Evolutionary conservation across 805 yeast species (phyloP).

Genomic region (Metschnikowia cubensis): DNA sequence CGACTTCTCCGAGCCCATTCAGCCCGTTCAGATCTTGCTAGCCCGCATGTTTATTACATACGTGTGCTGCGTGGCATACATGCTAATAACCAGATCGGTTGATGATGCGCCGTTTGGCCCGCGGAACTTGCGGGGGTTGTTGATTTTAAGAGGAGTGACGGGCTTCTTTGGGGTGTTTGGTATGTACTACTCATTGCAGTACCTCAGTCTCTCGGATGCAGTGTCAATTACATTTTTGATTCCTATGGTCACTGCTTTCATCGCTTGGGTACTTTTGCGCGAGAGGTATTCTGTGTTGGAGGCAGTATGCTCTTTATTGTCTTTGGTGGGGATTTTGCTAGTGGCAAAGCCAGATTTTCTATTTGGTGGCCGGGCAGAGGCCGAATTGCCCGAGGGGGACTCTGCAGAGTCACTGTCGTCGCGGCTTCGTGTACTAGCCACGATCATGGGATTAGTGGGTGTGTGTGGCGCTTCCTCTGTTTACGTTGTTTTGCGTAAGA

Average conservation of each 20-base stretch:
- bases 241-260: constrained; percentile 71
- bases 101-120: constrained; percentile 72
- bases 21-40: constrained; percentile 75
- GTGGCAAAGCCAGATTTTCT: constrained; percentile 79
- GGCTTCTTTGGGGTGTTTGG: constrained; percentile 80
- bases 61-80: constrained; percentile 51
- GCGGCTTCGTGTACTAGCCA: constrained; percentile 55
- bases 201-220: constrained; percentile 75
- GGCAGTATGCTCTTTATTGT: constrained; percentile 61
- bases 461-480: constrained; percentile 68
- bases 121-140: constrained; percentile 46
- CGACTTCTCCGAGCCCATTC: constrained; percentile 55
- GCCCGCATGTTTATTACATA: constrained; percentile 75
- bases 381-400: constrained; percentile 30
- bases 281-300: constrained; percentile 68
- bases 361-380: constrained; percentile 44
- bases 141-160: constrained; percentile 59
- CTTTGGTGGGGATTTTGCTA: constrained; percentile 71
- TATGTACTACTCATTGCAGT: constrained; percentile 68
- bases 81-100: constrained; percentile 46
- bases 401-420: constrained; percentile 51
- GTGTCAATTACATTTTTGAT: constrained; percentile 73
- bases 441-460: constrained; percentile 60
- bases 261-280: constrained; percentile 63
- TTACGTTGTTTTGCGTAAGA: constrained; percentile 64